These are phyloP conservation scores for Rhinocladiella mackenziei DNA, from an alignment of 2,329 filamentous ascomycete genomes.

Conservation along the genomic window DNA sequence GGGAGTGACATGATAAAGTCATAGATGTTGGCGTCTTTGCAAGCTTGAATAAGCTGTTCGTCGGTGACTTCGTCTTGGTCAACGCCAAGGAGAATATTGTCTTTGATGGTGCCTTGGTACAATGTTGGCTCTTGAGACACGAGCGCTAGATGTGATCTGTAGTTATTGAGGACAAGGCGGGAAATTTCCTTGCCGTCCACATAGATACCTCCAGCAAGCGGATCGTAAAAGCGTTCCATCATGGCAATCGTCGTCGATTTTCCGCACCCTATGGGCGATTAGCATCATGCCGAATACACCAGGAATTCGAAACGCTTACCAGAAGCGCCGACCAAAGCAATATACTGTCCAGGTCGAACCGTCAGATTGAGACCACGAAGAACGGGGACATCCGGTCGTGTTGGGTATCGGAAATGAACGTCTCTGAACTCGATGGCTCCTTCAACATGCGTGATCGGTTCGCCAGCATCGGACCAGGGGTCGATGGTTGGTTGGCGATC, in stretches of 20 bases:
- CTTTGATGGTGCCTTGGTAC: conserved; percentile 85
- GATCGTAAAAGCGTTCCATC: conserved; percentile 92
- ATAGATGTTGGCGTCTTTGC: conserved; percentile 86
- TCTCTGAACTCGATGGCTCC: conserved; percentile 84
- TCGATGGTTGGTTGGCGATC: conserved; percentile 80
- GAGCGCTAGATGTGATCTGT: conserved; percentile 76
- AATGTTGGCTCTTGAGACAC: conserved; percentile 93
- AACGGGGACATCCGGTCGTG: conserved; percentile 84
- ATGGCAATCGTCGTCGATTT: conserved; percentile 92
- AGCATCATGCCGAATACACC: neutral
- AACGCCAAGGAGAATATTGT: conserved; percentile 82
- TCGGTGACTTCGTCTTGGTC: conserved; percentile 65
- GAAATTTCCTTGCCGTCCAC: conserved; percentile 81
- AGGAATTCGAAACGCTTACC: conserved; percentile 2
- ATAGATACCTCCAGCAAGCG: conserved; percentile 71
- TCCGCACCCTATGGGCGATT: conserved; percentile 61
- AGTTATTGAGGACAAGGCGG: conserved; percentile 76
- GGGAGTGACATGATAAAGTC: conserved; percentile 84
- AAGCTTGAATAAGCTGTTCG: conserved; percentile 69
- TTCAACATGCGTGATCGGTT: conserved; percentile 59
- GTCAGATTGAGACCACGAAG: conserved; percentile 70
- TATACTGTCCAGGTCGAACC: conserved; percentile 46
- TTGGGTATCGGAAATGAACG: conserved; percentile 92
- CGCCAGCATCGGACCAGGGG: conserved; percentile 69
- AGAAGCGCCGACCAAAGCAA: conserved; percentile 84